These are phyloP conservation scores for Coniella vitis DNA, from an alignment of 2,329 filamentous ascomycete species.

Conservation along the genomic window DNA sequence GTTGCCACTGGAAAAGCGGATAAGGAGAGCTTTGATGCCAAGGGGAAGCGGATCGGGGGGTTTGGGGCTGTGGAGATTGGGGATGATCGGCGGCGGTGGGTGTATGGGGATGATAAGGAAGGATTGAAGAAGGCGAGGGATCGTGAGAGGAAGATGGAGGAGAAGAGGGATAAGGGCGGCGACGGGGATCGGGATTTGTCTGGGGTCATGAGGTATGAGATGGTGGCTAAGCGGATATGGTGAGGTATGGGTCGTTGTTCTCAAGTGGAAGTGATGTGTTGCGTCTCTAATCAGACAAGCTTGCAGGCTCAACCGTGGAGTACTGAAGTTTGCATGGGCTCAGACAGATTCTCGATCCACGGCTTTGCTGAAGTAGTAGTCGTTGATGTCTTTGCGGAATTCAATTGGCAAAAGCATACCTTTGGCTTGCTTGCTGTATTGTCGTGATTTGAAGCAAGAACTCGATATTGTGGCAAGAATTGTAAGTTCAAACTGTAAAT, in stretches of 20 bases:
- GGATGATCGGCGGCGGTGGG: constrained; percentile 78
- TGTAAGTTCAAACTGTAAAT: too few species aligned
- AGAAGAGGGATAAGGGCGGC: constrained; percentile 43
- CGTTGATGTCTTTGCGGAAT: too few species aligned
- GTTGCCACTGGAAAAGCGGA: constrained; percentile 40
- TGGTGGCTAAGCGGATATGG: constrained; percentile 97
- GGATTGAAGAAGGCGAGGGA: constrained; percentile 55
- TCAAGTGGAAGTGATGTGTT: not conserved
- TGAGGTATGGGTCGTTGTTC: constrained; percentile 32
- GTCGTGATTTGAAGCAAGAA: too few species aligned
- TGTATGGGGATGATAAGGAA: constrained; percentile 79
- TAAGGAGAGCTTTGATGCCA: constrained; percentile 55
- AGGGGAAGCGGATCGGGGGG: constrained; percentile 69
- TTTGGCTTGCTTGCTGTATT: too few species aligned
- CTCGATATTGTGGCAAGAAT: too few species aligned
- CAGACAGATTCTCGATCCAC: too few species aligned
- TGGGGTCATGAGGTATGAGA: constrained; percentile 75
- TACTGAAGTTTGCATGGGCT: too few species aligned
- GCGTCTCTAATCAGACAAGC: not conserved
- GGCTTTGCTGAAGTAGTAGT: too few species aligned
- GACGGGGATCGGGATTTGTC: constrained; percentile 52
- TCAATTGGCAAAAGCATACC: too few species aligned
- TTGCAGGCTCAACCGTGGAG: too few species aligned
- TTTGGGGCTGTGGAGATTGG: constrained; percentile 83
- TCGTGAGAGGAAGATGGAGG: constrained; percentile 56